Evolutionary conservation across 495 filamentous ascomycete genomes (phyloP).

Genomic region (Penicillium atrosanguineum): DNA sequence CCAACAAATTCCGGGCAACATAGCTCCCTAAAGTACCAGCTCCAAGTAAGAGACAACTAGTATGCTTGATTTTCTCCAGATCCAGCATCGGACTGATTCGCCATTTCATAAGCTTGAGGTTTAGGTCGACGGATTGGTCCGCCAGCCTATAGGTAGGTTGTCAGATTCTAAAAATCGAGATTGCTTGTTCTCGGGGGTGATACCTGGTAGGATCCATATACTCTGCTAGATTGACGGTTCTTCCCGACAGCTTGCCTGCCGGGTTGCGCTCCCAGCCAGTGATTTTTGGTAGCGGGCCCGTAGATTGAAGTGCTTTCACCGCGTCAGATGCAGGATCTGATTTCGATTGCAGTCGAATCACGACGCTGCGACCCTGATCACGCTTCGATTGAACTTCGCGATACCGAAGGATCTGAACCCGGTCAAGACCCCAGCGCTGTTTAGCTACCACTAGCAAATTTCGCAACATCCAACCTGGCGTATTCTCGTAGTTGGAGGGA

Average conservation of each 20-base stretch:
- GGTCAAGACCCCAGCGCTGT: conserved; percentile 72
- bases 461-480: conserved; percentile 88
- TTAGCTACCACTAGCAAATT: conserved; percentile 86
- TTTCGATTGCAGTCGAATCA: conserved; percentile 65
- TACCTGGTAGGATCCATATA: conserved; percentile 83
- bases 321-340: conserved; percentile 14
- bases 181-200: conserved; percentile 4
- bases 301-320: conserved; percentile 27
- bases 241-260: conserved; percentile 68
- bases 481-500: conserved; percentile 80
- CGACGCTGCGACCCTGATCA: conserved; percentile 75
- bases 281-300: conserved; percentile 69
- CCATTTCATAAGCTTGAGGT: conserved; percentile 98
- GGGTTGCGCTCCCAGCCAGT: conserved; percentile 93
- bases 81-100: conserved; percentile 84
- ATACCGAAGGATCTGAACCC: conserved; percentile 86
- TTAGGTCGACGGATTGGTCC: conserved; percentile 95
- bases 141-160: conserved; percentile 54
- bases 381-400: conserved; percentile 73
- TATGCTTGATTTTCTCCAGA: conserved; percentile 83
- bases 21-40: conserved; percentile 93
- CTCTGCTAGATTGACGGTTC: conserved; percentile 75
- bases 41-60: conserved; percentile 90
- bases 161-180: neutral
- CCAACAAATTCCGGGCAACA: conserved; percentile 82